Evolutionary conservation across 2,329 filamentous ascomycete genomes (phyloP).

Genomic region (Paramyrothecium roridum): DNA sequence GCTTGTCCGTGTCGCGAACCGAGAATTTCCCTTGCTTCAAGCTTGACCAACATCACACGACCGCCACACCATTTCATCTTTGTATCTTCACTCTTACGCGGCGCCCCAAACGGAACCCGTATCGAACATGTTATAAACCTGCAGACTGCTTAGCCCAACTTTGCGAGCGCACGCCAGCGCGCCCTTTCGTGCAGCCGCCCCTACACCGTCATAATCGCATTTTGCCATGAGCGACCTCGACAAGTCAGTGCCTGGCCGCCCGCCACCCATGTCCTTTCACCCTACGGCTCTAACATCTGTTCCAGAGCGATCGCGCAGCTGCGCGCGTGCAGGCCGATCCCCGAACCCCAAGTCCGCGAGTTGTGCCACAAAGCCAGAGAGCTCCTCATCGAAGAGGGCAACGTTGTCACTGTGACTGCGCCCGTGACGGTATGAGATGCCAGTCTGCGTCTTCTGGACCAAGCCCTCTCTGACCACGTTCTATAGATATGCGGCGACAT

Average conservation of each 20-base stretch:
- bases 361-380: slow-evolving; percentile 96
- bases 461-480: not conserved
- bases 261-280: not conserved
- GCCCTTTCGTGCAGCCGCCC: slow-evolving; percentile 11
- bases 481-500: slow-evolving; percentile 89
- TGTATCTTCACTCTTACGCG: not conserved
- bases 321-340: slow-evolving; percentile 92
- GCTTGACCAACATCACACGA: not conserved
- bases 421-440: slow-evolving; percentile 73
- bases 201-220: not conserved
- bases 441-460: not conserved
- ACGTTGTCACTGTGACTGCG: slow-evolving; percentile 91
- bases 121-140: not conserved
- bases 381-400: slow-evolving; percentile 94
- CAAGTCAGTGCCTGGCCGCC: slow-evolving; percentile 53
- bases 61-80: not conserved
- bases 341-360: slow-evolving; percentile 91
- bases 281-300: slow-evolving; percentile 7
- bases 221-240: slow-evolving; percentile 84
- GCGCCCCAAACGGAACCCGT: not conserved
- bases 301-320: slow-evolving; percentile 88
- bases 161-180: not conserved
- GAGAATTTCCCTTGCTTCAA: not conserved
- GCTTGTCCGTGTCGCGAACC: not conserved
- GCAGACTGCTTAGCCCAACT: not conserved